Evolutionary conservation across 2,329 filamentous ascomycete species (phyloP), one percentile per base, ranked within the genome.

Genomic region (Aschersonia sp.): DNA sequence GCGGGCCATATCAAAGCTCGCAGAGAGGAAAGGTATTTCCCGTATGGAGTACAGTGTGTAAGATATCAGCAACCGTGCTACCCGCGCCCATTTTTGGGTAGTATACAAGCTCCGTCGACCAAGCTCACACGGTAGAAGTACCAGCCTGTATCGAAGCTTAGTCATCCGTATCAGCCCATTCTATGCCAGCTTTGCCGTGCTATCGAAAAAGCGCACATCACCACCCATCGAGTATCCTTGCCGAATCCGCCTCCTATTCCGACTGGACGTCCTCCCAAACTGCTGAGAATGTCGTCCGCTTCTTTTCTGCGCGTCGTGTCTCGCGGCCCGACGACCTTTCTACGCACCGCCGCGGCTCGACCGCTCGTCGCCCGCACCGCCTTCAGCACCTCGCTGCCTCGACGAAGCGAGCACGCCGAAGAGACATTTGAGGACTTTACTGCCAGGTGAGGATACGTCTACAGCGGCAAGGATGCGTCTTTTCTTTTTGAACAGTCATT

Each of bases 341-440:
- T 82, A 70, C 81, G 80, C 66, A 70, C 75, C 65, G 77, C 75
- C 74, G 68, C 70, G 66, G 70, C 72, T 65, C 71, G 70, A 48
- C 61, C 64, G 59, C 71, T 77, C 63, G 69, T 73, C 63, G 73
- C 72, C 60, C 74, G 72, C 61, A 69, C 73, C 58, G 69, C 71
- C 59, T 83, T 84, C 72, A 83, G 76, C 75, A 84, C 79, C 63
- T 74, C 72, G 53, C 64, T 70, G 58, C 64, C 73, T 62, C 68
- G 74, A 63, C 71, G 69, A 58, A 66, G 67, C 63, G 71, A 76
- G 63, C 86, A 94, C 70, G 79, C 83, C 64, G 92, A 98, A 71
- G 92, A 98, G 82, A 94, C 85, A 62, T 98, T 95, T 61, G 92
- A 98, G 77, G 89, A 97, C 75, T 98, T 98, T 72, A 89, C 86